Base-by-base conservation (phyloP, 805 yeast species). In the Ogataea zsoltii region DNA sequence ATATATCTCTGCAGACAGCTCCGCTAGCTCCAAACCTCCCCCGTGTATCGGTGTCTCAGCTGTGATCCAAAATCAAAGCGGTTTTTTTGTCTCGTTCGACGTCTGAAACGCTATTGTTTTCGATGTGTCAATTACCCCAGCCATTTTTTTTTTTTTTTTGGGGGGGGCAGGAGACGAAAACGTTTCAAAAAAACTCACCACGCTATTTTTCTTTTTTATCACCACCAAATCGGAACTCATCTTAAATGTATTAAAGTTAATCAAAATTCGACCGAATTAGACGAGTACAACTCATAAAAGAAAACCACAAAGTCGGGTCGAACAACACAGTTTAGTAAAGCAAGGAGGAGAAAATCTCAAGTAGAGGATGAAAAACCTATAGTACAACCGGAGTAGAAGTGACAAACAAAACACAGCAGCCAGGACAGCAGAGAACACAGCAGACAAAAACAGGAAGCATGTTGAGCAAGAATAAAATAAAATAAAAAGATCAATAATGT, bases 131-230 rank as follows among this genome's bases (percentile, higher is more conserved):
- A 21, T 30, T 29, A 35, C 25, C 40, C 39, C 40, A 26, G 31
- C 25, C 40, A 15, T 25, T 37, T 17, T 37, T 37, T 28, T 37
- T 37, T 37, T 26, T 26, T 26, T 26, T 36, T 15, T 14, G 28
- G 28, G 11, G 28, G n/a, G n/a, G n/a, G n/a, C n/a, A n/a, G n/a
- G n/a, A n/a, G n/a, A n/a, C 25, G 9, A 21, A 21, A 21, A 21
- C 25, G 25, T 21, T 21, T 21, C 25, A 21, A 9, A 21, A n/a
- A 21, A 21, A 6, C 25, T 5, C 25, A 21, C 9, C 25, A 9
- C 25, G 9, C 9, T 21, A 9, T 21, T 21, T 21, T 21, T 9
- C n/a, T n/a, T n/a, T n/a, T n/a, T n/a, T n/a, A n/a, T n/a, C n/a
- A n/a, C n/a, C n/a, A n/a, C n/a, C n/a, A n/a, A 21, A 21, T 21